Percentiles rank a stretch among this genome's conserved stretches.
Evolutionary conservation across 2,329 filamentous ascomycete species (phyloP).

Genomic region (Fusarium avenaceum): DNA sequence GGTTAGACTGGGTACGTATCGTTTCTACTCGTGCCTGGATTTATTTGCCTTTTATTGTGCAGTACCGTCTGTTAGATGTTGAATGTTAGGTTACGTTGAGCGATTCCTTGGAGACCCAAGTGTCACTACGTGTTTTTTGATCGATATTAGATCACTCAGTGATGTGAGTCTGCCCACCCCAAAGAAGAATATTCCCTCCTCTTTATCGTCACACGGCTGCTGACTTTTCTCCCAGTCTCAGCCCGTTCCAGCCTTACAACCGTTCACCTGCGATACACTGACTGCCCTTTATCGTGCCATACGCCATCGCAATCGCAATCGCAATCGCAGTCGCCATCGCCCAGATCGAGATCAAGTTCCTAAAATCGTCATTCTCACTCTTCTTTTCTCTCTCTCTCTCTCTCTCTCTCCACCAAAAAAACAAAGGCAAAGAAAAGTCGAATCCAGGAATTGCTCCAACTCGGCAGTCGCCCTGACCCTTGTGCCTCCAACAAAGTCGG

Average conservation of each 20-base stretch:
- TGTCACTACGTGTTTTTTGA: conserved; percentile 3
- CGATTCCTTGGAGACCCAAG: conserved; percentile 12
- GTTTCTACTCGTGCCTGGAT: conserved; percentile 30
- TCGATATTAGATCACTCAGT: conserved; percentile 29
- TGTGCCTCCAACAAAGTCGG: conserved; percentile 32
- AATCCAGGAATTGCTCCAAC: conserved; percentile 35
- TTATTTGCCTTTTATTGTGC: conserved; percentile 21
- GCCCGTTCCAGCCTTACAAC: background rate
- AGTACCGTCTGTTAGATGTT: conserved; percentile 9
- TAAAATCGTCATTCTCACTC: conserved; percentile 28
- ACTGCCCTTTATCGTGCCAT: background rate
- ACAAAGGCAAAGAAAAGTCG: conserved; percentile 20
- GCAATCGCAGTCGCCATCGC: background rate
- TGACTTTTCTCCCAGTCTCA: background rate
- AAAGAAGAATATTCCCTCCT: conserved; percentile 4
- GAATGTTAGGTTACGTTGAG: background rate
- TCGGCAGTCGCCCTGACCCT: conserved; percentile 50
- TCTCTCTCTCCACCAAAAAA: conserved; percentile 26
- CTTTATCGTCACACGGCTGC: conserved; percentile 13
- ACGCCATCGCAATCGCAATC: background rate
- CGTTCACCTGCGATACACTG: background rate
- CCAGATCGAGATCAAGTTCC: conserved; percentile 20
- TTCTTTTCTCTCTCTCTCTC: conserved; percentile 10
- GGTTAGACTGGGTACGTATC: conserved; percentile 5
- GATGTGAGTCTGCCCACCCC: conserved; percentile 18